Conservation (phyloP, 495 filamentous ascomycete species). For the Neurospora tetrasperma region DNA sequence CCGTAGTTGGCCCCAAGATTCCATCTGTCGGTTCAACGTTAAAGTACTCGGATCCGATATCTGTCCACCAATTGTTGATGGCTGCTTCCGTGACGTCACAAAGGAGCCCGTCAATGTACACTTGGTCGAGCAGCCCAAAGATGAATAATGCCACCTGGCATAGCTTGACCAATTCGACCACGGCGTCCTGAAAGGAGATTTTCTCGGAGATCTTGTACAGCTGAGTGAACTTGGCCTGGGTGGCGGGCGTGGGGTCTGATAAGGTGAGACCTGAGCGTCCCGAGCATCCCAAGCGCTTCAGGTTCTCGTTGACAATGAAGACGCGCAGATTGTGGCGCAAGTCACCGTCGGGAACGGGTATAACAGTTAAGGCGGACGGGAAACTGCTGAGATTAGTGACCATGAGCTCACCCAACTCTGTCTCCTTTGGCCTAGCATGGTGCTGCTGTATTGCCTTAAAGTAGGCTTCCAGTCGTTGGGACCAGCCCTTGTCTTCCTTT, state of each 20-base stretch:
- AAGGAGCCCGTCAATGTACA: conserved; percentile 84
- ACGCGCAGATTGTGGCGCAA: conserved; percentile 67
- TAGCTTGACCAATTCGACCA: conserved; percentile 82
- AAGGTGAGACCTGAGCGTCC: conserved; percentile 80
- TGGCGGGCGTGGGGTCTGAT: conserved; percentile 62
- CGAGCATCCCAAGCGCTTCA: conserved; percentile 87
- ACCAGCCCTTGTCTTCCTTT: conserved; percentile 72
- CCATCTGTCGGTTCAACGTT: conserved; percentile 88
- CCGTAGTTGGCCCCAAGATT: conserved; percentile 82
- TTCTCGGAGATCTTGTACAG: conserved; percentile 79
- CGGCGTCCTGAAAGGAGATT: conserved; percentile 62
- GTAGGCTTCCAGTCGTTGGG: conserved; percentile 64
- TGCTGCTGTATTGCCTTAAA: conserved; percentile 77
- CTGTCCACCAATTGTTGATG: conserved; percentile 92
- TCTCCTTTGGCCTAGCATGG: conserved; percentile 76
- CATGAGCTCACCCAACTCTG: conserved; percentile 75
- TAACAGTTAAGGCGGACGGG: conserved; percentile 79
- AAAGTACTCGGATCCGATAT: conserved; percentile 83
- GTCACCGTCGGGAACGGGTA: conserved; percentile 80
- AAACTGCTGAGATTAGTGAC: conserved; percentile 88
- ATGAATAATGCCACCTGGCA: conserved; percentile 83
- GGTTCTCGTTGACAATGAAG: conserved; percentile 89
- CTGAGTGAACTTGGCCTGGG: conserved; percentile 83
- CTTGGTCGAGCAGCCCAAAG: conserved; percentile 78
- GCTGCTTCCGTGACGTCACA: conserved; percentile 89